Evolutionary conservation across 1,139 yeast species (phyloP).

Genomic region (Eremothecium sinecaudum): DNA sequence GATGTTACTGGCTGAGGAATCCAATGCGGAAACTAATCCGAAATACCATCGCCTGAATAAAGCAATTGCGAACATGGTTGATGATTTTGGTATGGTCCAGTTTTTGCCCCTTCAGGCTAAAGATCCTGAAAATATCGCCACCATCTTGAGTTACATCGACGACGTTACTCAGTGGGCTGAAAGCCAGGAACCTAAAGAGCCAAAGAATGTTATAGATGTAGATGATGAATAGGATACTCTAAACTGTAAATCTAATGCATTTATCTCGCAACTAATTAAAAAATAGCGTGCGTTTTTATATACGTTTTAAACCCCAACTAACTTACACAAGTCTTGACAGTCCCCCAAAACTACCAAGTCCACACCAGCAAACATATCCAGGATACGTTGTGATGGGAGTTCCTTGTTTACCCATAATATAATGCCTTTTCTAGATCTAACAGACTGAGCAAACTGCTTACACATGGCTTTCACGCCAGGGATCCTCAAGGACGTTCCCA

Average conservation of each 20-base stretch:
- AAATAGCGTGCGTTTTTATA: no score
- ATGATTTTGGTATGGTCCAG: conserved; percentile 98
- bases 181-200: conserved; percentile 93
- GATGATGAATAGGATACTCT: conserved; percentile 35
- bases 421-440: conserved; percentile 50
- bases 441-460: conserved; percentile 55
- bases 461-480: conserved; percentile 79
- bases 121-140: conserved; percentile 68
- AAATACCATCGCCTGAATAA: conserved; percentile 64
- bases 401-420: conserved; percentile 51
- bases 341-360: conserved; percentile 52
- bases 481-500: conserved; percentile 78
- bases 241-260: no score
- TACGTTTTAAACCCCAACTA: neutral
- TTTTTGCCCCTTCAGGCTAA: conserved; percentile 82
- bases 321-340: conserved; percentile 37
- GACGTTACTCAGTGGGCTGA: conserved; percentile 98
- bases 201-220: conserved; percentile 62
- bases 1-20: conserved; percentile 47
- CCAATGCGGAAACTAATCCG: conserved; percentile 52
- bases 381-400: conserved; percentile 40
- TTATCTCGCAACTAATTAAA: no score
- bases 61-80: conserved; percentile 80
- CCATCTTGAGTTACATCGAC: conserved; percentile 84
- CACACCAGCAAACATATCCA: conserved; percentile 43